Evolutionary conservation across 2,329 filamentous ascomycete genomes (phyloP).

Genomic region (Botrytis deweyae): DNA sequence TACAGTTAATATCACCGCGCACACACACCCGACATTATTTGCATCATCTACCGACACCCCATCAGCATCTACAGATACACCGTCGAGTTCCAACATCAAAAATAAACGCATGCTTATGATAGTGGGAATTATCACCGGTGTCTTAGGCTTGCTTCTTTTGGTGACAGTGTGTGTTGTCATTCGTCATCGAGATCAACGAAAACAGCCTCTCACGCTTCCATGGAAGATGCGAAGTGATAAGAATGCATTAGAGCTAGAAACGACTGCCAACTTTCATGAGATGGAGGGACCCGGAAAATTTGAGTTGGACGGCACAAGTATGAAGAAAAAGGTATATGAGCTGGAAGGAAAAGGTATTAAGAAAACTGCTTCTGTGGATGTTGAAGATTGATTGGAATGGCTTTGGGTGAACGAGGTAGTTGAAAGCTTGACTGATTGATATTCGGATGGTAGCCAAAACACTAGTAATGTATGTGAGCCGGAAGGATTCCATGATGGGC

Average conservation of each 20-base stretch:
- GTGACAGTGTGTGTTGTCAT: neutral
- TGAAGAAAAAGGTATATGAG: neutral
- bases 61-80: neutral
- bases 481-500: neutral
- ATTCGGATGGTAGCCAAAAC: neutral
- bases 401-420: neutral
- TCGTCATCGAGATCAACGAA: neutral
- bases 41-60: neutral
- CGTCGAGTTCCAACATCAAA: neutral
- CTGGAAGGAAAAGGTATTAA: constrained; percentile 3
- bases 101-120: neutral
- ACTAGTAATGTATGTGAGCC: neutral
- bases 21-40: neutral
- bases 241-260: constrained; percentile 11
- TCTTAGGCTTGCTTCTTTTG: neutral
- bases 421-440: neutral
- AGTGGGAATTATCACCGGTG: constrained; percentile 1
- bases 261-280: constrained; percentile 6
- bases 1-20: neutral
- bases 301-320: constrained; percentile 11
- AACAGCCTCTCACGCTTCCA: neutral
- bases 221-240: constrained; percentile 1
- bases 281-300: constrained; percentile 14
- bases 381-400: neutral
- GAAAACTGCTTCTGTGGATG: neutral